A percentile compares a stretch with the other conserved stretches of the same genome.
These are phyloP conservation scores for Rhizopogon roseolus DNA, from an alignment of 768 basidiomycete species.

Conservation along the genomic window DNA sequence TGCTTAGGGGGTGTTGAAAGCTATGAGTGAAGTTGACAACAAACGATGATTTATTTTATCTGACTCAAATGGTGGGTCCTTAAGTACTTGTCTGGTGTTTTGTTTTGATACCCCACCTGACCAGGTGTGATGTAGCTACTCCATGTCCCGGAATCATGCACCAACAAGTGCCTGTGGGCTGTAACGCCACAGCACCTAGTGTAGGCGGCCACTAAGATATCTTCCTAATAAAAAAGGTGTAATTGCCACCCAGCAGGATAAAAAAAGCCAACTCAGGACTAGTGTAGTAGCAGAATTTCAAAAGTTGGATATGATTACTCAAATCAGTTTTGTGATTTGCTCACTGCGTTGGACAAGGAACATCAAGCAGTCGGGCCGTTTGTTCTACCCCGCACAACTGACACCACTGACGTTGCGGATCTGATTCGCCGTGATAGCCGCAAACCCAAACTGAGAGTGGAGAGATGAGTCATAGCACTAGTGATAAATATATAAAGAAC, in stretches of 20 bases:
- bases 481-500: no score
- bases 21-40: no score
- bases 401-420: neutral
- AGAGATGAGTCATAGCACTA: no score
- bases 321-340: neutral
- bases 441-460: no score
- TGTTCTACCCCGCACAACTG: neutral
- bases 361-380: neutral
- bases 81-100: neutral
- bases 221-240: neutral
- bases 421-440: no score
- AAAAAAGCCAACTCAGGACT: no score
- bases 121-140: no score
- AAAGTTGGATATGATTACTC: neutral
- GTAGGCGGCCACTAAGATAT: neutral
- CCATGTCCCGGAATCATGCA: neutral
- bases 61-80: neutral
- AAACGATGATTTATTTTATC: no score
- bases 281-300: no score
- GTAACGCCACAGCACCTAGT: no score
- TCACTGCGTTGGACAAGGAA: neutral
- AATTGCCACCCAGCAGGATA: neutral
- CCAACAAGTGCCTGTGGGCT: no score
- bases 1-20: slow-evolving; percentile 1
- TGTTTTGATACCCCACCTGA: neutral